A percentile compares a stretch with the other conserved stretches of the same genome.
Evolutionary conservation across 805 yeast genomes (phyloP).

Genomic region (Hanseniaspora lachancei): DNA sequence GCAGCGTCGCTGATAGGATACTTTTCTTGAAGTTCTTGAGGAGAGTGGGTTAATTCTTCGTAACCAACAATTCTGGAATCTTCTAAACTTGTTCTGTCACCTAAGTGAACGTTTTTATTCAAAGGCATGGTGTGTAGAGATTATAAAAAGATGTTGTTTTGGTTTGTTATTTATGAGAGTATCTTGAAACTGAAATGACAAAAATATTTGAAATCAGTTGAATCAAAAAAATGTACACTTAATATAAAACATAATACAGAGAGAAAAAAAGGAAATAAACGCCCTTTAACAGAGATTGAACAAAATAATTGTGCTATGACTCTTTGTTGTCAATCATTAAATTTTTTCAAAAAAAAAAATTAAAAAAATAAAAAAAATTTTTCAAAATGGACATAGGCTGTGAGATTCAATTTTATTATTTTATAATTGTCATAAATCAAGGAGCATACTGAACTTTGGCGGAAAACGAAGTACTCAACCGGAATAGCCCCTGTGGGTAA

Average conservation of each 20-base stretch:
- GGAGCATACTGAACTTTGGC: background rate
- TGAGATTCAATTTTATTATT: background rate
- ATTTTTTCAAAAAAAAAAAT: too few species aligned
- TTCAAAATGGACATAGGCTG: background rate
- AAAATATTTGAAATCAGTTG: background rate
- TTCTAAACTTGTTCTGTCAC: constrained; percentile 67
- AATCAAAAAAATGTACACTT: too few species aligned
- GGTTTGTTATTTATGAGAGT: background rate
- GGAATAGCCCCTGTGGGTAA: too few species aligned
- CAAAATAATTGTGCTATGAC: background rate
- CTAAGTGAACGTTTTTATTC: constrained; percentile 68
- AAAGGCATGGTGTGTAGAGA: constrained; percentile 26
- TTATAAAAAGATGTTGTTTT: background rate
- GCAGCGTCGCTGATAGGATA: constrained; percentile 51
- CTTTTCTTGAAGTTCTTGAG: constrained; percentile 82
- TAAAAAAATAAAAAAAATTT: background rate
- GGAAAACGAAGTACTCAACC: background rate
- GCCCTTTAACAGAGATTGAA: background rate
- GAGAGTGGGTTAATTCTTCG: constrained; percentile 81
- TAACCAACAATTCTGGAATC: constrained; percentile 77
- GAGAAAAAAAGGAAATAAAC: too few species aligned
- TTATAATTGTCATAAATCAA: background rate
- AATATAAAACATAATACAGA: too few species aligned
- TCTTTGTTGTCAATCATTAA: background rate
- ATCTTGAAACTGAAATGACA: background rate